Evolutionary conservation across 441 rosid genomes (phyloP), one percentile per base, ranked within the genome.

Genomic region (Croton laevigatus): DNA sequence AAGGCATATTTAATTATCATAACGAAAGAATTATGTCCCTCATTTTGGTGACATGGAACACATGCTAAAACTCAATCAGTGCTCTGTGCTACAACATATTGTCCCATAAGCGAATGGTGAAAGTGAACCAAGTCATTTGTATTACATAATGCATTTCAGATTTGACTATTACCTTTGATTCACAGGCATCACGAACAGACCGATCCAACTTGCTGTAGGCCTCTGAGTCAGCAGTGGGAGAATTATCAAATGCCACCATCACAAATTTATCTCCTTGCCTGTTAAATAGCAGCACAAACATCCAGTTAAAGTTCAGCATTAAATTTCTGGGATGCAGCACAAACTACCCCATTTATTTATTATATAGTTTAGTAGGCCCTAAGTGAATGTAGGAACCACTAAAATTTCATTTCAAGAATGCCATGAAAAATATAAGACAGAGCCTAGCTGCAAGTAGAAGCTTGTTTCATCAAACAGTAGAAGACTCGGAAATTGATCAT

Each of bases 181-280:
- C 99, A 81, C 88, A 83, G 66, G 76, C 87, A 64, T 92, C 97
- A 75, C 93, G 93, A 73, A 82, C 70, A 75, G 88, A 82, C 75
- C 73, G 77, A 76, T 87, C 81, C 75, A 95, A 67, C 83, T 95
- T 92, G 78, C 87, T 79, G 73, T 85, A 94, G 65, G 59, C 49
- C 80, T 89, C 93, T 66, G 97, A 86, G 82, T 89, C 98, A 68
- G 87, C 90, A 22, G 98, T 95, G 49, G 99, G 98, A 80, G 94
- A 91, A 85, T 80, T 73, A 79, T 92, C 99, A 76, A 95, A 91
- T 62, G 89, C 63, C 23, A 86, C 93, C n/a, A 82, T 63, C 38
- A 88, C 94, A 75, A 88, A 91, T 78, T 91, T 92, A 75, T 92
- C 99, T 22, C 88, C 71, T n/a, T 83, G 80, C 89, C 99, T 95